Base-by-base conservation (phyloP, 495 filamentous ascomycete genomes). In the Penicillium psychrofluorescens region DNA sequence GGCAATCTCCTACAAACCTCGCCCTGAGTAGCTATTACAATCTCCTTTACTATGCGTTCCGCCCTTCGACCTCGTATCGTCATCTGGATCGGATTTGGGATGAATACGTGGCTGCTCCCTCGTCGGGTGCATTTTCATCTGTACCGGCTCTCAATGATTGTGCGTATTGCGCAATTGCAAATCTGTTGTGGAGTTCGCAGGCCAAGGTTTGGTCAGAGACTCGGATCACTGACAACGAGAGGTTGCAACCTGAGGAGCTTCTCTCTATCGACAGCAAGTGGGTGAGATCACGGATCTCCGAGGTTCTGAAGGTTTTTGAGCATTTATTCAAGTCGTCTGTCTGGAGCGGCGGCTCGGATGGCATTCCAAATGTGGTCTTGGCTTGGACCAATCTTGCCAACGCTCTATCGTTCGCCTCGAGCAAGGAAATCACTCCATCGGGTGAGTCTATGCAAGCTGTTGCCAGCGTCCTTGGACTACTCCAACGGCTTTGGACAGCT, bases 391-490 rank as follows among this genome's bases (percentile, higher is more conserved):
- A 66, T 37, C 77, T 95, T 27, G 75, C 83, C 11, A 76, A 66
- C 10, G 79, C 86, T 7, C 62, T 96, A 29, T 81, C 83, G 4
- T 75, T 82, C 40, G 90, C 92, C 0, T 86, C 86, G 6, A 82
- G 75, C 35, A 92, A 94, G 63, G 92, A 98, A 57, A 82, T 98
- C 43, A 95, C 89, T 51, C 84, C 90, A 10, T 88, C 88, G 0
- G 75, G 75, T 15, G 90, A 97, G 44, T 83, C 86, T 6, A 86
- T 86, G 65, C 73, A 81, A 39, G 88, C 89, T 35, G 74, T 95
- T 37, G 81, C 87, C 9, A 74, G 80, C 38, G 67, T 89, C 15
- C 70, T 92, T 42, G 76, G 76, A 27, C 50, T 85, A 14, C 59
- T 95, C 8, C 76, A 80, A 41, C 77, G 70, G 11, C 64, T 90